Evolutionary conservation across 2,329 filamentous ascomycete genomes (phyloP).

Genomic region (Fusarium annulatum): DNA sequence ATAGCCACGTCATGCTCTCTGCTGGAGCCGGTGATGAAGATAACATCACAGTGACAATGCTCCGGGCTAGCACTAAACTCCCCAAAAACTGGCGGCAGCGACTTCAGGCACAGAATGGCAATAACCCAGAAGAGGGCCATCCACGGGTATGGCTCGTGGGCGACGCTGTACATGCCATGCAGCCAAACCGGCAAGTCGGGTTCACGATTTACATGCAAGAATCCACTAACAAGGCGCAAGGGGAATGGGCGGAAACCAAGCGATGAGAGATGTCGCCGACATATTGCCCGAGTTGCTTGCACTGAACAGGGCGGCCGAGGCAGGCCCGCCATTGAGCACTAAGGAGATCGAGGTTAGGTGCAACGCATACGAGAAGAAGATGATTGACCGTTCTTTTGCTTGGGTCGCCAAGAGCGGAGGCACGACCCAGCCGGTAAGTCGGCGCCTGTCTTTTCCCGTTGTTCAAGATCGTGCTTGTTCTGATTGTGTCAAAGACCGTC

Average conservation of each 20-base stretch:
- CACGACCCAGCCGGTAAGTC: neutral
- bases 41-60: neutral
- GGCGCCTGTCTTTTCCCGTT: neutral
- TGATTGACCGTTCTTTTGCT: neutral
- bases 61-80: neutral
- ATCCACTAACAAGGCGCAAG: neutral
- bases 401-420: neutral
- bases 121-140: neutral
- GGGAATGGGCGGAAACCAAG: neutral
- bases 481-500: neutral
- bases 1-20: neutral
- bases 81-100: neutral
- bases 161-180: neutral
- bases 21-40: neutral
- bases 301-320: neutral
- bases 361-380: neutral
- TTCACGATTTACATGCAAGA: accelerated
- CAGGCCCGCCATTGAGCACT: neutral
- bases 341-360: neutral
- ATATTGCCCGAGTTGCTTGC: neutral
- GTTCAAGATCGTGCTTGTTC: too few relatives aligned
- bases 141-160: neutral
- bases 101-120: neutral
- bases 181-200: neutral
- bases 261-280: neutral